Base-by-base conservation (phyloP, 2,329 filamentous ascomycete genomes). In the Cladophialophora immunda region DNA sequence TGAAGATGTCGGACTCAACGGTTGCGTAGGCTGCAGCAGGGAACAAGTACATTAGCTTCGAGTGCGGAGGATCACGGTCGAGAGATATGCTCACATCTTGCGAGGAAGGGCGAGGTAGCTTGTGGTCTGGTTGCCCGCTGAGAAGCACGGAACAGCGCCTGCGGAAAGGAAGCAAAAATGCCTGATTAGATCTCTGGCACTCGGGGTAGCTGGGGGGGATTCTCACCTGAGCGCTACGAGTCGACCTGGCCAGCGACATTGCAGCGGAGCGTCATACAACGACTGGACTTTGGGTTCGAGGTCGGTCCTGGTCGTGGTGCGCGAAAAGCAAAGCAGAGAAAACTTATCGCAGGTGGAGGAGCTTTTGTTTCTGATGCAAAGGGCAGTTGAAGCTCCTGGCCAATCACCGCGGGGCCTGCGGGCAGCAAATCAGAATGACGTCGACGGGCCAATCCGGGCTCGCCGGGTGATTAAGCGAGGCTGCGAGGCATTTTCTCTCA, bases 1-100 rank as follows among this genome's bases (percentile, higher is more conserved):
- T 97, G 89, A 98, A 97, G 83, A 98, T 94, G 83, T 98, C 95
- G 80, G 91, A 91, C 82, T 93, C 89, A 75, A 97, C 86, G 72
- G 92, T 97, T 75, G 93, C 92, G 66, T 73, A 73, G 22, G 72
- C 71, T 73, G 47, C 13, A 52, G 27, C 4, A 6, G 15, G 45
- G 17, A 29, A 64, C 17, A 38, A 55, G 34, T 6, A 41, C 9
- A 27, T 62, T 56, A 59, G 56, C 36, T 64, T 47, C 27, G 17
- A 8, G n/a, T 19, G 22, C 22, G 4, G 13, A 19, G 13, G 29
- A 8, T 6, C 4, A 52, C 45, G n/a, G 45, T 13, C 13, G 17
- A 34, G 19, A 19, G 15, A 38, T 30, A 8, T 45, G 59, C 71
- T 69, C 65, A 73, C 72, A 68, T 71, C 72, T 63, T 34, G 71